Evolutionary conservation across 768 basidiomycete genomes (phyloP).

Genomic region (Pleurotus citrinopileatus): DNA sequence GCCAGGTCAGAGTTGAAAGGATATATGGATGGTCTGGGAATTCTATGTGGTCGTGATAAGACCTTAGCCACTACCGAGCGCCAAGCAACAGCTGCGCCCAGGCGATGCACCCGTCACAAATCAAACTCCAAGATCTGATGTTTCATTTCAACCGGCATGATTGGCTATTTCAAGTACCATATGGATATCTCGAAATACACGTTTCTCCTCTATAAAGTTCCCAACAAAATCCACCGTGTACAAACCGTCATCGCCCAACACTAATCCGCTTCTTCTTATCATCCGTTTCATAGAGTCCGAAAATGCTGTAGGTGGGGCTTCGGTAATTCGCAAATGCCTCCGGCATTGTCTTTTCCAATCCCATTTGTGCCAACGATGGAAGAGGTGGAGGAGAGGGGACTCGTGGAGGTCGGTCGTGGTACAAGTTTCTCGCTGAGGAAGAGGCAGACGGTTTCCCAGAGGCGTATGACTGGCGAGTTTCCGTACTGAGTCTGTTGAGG

Average conservation of each 20-base stretch:
- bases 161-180: too few species aligned
- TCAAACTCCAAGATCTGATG: too few species aligned
- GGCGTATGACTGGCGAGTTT: neutral
- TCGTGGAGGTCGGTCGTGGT: constrained; percentile 63
- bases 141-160: too few species aligned
- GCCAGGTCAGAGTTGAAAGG: too few species aligned
- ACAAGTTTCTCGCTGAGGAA: constrained; percentile 19
- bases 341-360: constrained; percentile 57
- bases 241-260: too few species aligned
- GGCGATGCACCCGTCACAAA: too few species aligned
- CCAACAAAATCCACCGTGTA: too few species aligned
- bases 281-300: constrained; percentile 60
- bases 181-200: too few species aligned
- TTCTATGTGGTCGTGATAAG: too few species aligned
- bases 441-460: neutral
- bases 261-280: constrained; percentile 59
- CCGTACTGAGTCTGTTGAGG: constrained; percentile 13
- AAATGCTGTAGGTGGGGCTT: constrained; percentile 83
- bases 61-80: neutral
- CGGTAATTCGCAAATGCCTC: constrained; percentile 65
- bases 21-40: too few species aligned
- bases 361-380: constrained; percentile 78
- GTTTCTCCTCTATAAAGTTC: too few species aligned
- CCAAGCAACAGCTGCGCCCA: neutral
- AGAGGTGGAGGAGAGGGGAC: constrained; percentile 78